Evolutionary conservation across 352 stramenopile genomes (phyloP), one percentile per base, ranked within the genome.

Genomic region (Thalassiosira livingstoniorum): DNA sequence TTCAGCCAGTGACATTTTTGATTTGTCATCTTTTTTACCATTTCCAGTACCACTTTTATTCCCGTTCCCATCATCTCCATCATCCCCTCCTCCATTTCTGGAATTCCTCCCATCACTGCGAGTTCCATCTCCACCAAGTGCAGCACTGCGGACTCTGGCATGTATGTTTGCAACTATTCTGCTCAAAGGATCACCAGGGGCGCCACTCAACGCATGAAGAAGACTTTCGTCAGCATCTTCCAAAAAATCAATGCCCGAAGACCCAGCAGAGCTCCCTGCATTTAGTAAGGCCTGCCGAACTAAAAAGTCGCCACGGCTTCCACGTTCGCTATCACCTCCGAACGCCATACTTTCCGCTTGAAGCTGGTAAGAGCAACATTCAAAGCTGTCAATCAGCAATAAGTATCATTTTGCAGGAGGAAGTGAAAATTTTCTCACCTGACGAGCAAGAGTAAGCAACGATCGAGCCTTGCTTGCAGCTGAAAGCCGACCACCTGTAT

Each of bases 181-280:
- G 53, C 62, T 86, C 0, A 92, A 43, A 35, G 87, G 72, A 70
- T 92, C 83, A 60, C 63, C 82, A 62, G 68, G 39, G 39, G 57
- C 62, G 15, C 74, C 74, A 51, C 54, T 68, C 43, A 91, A 80
- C 25, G 87, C 66, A 75, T 75, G 83, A 60, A 94, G 70, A 53
- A 94, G 58, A n/a, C 21, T 65, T 55, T 86, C 86, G 66, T 61
- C 73, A 42, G 85, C 60, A 53, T 87, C 77, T 34, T 93, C 87
- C 1, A 93, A 69, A 61, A 75, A 70, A 53, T 83, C 83, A 72
- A 75, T 72, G 31, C 71, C 74, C 58, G 67, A 25, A 66, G n/a
- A 7, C n/a, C 47, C 47, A 29, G 60, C 75, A 85, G 76, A 79
- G 72, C 69, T 57, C 53, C 77, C 73, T 29, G 66, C 64, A 53